These are phyloP conservation scores for Nigrospora sphaerica DNA, from an alignment of 2,329 filamentous ascomycete species.

Conservation along the genomic window DNA sequence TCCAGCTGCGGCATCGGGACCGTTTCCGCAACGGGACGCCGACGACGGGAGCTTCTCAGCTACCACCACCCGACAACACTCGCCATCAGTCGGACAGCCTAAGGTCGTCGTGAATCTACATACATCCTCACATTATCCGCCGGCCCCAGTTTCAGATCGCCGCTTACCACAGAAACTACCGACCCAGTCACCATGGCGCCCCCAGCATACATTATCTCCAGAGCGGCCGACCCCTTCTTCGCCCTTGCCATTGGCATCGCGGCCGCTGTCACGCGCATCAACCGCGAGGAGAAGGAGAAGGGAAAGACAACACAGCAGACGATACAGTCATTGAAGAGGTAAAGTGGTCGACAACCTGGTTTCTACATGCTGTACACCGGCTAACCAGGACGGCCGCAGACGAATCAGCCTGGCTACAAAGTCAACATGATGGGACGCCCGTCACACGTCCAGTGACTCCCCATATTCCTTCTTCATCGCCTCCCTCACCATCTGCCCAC, in stretches of 20 bases:
- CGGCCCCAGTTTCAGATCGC: too few relatives aligned
- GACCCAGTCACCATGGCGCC: slow-evolving; percentile 34
- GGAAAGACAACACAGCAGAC: slow-evolving; percentile 45
- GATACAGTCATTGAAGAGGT: slow-evolving; percentile 38
- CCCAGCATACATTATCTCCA: slow-evolving; percentile 54
- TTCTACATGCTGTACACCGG: not conserved
- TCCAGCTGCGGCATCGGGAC: too few relatives aligned
- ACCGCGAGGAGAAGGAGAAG: slow-evolving; percentile 52
- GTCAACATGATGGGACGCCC: not conserved
- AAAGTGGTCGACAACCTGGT: slow-evolving; percentile 1
- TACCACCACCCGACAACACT: too few relatives aligned
- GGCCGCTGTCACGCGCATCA: slow-evolving; percentile 50
- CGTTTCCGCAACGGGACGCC: too few relatives aligned
- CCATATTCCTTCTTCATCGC: slow-evolving; percentile 65
- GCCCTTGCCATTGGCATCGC: slow-evolving; percentile 48
- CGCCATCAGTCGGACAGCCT: too few relatives aligned
- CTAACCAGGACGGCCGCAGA: not conserved
- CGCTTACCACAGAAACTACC: too few relatives aligned
- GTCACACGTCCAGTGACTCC: slow-evolving; percentile 34
- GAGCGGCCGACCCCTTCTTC: slow-evolving; percentile 51
- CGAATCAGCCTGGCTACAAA: not conserved
- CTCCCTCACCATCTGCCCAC: slow-evolving; percentile 61
- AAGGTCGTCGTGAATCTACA: too few relatives aligned
- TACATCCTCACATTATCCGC: too few relatives aligned
- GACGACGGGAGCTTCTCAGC: too few relatives aligned